Evolutionary conservation across 2,329 filamentous ascomycete genomes (phyloP).

Genomic region (Venturia asperata): DNA sequence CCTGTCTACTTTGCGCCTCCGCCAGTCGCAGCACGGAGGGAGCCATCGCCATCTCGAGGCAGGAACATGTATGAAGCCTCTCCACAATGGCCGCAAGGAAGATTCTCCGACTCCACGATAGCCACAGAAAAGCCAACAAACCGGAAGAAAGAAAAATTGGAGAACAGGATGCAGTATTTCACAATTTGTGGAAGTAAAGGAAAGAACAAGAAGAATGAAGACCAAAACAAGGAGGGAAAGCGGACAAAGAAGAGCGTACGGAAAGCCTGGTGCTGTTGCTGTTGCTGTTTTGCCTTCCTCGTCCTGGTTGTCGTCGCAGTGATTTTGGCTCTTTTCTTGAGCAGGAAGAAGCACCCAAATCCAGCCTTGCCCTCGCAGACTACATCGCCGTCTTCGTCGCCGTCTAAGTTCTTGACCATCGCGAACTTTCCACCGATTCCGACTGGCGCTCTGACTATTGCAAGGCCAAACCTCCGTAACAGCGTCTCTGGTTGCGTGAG

Average conservation of each 20-base stretch:
- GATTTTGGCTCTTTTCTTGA: conserved; percentile 32
- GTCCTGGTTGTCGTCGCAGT: conserved; percentile 35
- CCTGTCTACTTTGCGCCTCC: conserved; percentile 9
- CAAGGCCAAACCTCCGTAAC: conserved; percentile 60
- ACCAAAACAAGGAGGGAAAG: conserved; percentile 20
- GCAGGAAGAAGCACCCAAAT: conserved; percentile 21
- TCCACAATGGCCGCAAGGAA: not conserved
- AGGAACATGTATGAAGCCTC: not conserved
- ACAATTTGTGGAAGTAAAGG: not conserved
- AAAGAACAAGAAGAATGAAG: conserved; percentile 1
- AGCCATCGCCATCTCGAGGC: not conserved
- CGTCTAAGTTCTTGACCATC: conserved; percentile 54
- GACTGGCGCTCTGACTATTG: conserved; percentile 72
- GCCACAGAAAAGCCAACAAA: not conserved
- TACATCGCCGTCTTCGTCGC: not conserved
- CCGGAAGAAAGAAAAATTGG: conserved; percentile 4
- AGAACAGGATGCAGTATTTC: conserved; percentile 7
- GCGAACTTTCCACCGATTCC: conserved; percentile 82
- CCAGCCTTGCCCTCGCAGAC: not conserved
- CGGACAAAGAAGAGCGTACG: conserved; percentile 28
- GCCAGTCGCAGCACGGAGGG: not conserved
- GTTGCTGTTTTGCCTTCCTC: conserved; percentile 30
- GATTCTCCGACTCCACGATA: conserved; percentile 11
- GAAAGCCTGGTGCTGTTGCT: conserved; percentile 27
- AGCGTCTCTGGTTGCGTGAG: conserved; percentile 63